These are phyloP conservation scores for Coprinopsis sp. DNA, from an alignment of 768 basidiomycete genomes.

Conservation along the genomic window DNA sequence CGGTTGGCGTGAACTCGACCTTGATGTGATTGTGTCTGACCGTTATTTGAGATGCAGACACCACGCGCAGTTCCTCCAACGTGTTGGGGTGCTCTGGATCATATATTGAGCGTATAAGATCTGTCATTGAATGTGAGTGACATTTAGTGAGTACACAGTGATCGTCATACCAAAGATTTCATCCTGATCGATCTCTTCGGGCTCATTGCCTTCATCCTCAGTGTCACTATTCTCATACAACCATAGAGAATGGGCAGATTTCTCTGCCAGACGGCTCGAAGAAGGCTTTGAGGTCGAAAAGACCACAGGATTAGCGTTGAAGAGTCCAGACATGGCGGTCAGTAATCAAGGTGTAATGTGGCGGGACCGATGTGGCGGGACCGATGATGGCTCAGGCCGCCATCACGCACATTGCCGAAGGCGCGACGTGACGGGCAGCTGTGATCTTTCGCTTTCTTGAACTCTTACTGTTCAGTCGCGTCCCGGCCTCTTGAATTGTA, in stretches of 20 bases:
- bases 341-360: conserved; percentile 11
- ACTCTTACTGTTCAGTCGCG: not conserved
- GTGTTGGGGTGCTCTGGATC: conserved; percentile 95
- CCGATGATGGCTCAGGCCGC: not conserved
- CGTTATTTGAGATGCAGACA: conserved; percentile 81
- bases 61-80: conserved; percentile 92
- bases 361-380: conserved; percentile 6
- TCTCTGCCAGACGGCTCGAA: conserved; percentile 36
- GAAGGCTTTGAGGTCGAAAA: conserved; percentile 51
- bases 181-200: conserved; percentile 80
- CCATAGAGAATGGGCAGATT: conserved; percentile 56
- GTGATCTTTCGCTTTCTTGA: not conserved
- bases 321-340: conserved; percentile 52
- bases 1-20: conserved; percentile 95
- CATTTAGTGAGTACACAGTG: not conserved
- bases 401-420: not conserved
- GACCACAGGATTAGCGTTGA: conserved; percentile 89
- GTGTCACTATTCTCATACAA: conserved; percentile 39
- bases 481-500: too few species aligned
- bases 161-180: conserved; percentile 81
- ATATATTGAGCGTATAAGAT: conserved; percentile 85
- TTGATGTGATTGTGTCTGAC: conserved; percentile 58
- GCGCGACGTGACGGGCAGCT: not conserved
- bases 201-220: conserved; percentile 49
- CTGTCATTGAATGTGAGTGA: conserved; percentile 36